A percentile compares a stretch with the other conserved stretches of the same genome.
These are phyloP conservation scores for Teunomyces kruisii DNA, from an alignment of 805 yeast genomes.

Conservation along the genomic window DNA sequence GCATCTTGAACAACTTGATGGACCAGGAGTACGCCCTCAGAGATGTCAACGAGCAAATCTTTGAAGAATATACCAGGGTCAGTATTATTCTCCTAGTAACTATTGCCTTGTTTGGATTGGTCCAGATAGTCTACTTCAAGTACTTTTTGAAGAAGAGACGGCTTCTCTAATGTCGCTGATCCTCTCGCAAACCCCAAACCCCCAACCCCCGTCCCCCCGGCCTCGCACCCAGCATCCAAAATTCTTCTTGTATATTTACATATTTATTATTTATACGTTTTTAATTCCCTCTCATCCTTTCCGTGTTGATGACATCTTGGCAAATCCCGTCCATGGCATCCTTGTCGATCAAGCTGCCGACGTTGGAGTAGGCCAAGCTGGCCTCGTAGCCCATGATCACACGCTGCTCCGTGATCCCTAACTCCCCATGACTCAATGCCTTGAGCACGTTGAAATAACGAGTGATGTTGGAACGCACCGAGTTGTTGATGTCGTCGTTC, in stretches of 20 bases:
- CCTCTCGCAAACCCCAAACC: neutral
- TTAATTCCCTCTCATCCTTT: slow-evolving; percentile 66
- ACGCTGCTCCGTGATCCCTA: slow-evolving; percentile 83
- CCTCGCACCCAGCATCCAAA: slow-evolving; percentile 8
- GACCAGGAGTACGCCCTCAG: slow-evolving; percentile 35
- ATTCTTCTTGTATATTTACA: slow-evolving; percentile 4
- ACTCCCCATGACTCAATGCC: slow-evolving; percentile 79
- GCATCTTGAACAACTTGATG: slow-evolving; percentile 25
- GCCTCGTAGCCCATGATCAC: slow-evolving; percentile 85
- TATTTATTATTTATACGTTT: slow-evolving; percentile 3
- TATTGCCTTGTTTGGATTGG: slow-evolving; percentile 29
- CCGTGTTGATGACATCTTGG: slow-evolving; percentile 65
- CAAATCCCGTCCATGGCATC: slow-evolving; percentile 75
- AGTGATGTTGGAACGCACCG: slow-evolving; percentile 70
- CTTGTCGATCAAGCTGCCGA: slow-evolving; percentile 44
- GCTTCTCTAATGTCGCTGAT: slow-evolving; percentile 16
- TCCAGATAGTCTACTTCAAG: slow-evolving; percentile 31
- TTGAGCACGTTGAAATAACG: slow-evolving; percentile 82
- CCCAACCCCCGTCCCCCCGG: no score
- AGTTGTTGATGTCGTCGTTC: slow-evolving; percentile 69
- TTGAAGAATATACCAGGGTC: slow-evolving; percentile 29
- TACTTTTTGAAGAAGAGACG: slow-evolving; percentile 29
- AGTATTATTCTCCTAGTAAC: slow-evolving; percentile 25
- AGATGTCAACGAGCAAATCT: slow-evolving; percentile 40
- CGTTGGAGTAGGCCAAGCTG: slow-evolving; percentile 69